Evolutionary conservation across 116 monocot species (phyloP), one percentile per base, ranked within the genome.

Genomic region (Iris pallida): DNA sequence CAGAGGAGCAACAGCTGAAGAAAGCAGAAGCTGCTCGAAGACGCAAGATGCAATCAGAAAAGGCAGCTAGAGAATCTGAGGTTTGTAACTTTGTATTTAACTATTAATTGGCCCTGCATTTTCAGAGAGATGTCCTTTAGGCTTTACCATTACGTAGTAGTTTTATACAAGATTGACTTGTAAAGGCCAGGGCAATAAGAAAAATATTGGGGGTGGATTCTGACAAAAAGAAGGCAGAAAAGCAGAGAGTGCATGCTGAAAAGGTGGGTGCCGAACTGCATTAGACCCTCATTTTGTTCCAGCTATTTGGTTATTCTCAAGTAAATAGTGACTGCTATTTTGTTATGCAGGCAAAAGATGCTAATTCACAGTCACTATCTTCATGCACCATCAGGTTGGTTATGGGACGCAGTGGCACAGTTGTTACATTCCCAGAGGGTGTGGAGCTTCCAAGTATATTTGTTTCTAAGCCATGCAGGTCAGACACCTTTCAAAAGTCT

Each of bases 11-110:
- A 69, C 91, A 86, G 67, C 82, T 89, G 11, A 96, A 87, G 80
- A 95, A 95, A 76, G 91, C 91, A 4, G 95, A 95, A 69, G 91
- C 86, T 61, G 91, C 95, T 68, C 81, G 84, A 65, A 84, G 91
- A 66, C 86, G 95, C 16, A 83, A 74, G 65, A 71, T 91, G 82
- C 95, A 91, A 86, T 84, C 88, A 14, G 95, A 95, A 60, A 95
- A 96, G 61, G 82, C 82, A 14, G 78, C 79, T 69, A 86, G 74
- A 60, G 95, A 96, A 77, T 78, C 78, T 47, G 84, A 91, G 95
- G 95, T 95, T 30, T 30, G 30, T 30, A 30, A 30, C 30, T 30
- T 30, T 30, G 30, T 30, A 30, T 30, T 30, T 30, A 30, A 30
- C 30, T 30, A 30, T 30, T 30, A 30, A 30, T 30, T 30, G 30